phyloP scores from a whole-genome alignment of 345 rosid species.

The Salix dunnii region DNA sequence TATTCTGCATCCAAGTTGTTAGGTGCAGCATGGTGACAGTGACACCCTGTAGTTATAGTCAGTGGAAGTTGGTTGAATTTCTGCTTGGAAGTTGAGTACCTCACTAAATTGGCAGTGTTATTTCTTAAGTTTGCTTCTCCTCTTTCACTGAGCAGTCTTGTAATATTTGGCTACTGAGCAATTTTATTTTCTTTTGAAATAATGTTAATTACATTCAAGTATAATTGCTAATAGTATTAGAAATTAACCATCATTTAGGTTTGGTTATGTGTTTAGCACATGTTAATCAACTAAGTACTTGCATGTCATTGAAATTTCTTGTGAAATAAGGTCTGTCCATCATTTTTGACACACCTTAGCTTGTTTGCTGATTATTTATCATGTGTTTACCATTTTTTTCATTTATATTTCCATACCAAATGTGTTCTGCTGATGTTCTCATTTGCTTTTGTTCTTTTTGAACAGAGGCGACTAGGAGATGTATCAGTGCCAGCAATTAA shows the following conservation, averaged over 20 bases:
- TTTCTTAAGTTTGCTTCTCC: neutral
- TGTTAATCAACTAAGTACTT: no score
- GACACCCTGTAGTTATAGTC: neutral
- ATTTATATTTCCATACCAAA: neutral
- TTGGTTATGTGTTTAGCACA: neutral
- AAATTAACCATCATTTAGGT: neutral
- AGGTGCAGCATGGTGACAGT: neutral
- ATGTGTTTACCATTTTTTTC: neutral
- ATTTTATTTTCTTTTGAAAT: neutral
- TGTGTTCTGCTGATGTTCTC: neutral
- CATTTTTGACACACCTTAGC: neutral
- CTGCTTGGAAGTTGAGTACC: neutral
- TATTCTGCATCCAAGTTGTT: neutral
- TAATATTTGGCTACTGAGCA: neutral
- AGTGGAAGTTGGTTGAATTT: neutral
- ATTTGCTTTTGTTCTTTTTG: neutral
- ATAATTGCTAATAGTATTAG: neutral
- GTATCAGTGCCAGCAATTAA: constrained; percentile 34
- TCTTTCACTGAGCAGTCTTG: neutral
- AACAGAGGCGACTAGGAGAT: constrained; percentile 61
- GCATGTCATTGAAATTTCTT: neutral
- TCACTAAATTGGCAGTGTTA: neutral
- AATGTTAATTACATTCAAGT: neutral
- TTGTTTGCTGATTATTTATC: neutral
- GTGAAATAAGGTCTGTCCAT: neutral